These are phyloP conservation scores for Curvularia sp. DNA, from an alignment of 2,329 filamentous ascomycete species.

Conservation along the genomic window DNA sequence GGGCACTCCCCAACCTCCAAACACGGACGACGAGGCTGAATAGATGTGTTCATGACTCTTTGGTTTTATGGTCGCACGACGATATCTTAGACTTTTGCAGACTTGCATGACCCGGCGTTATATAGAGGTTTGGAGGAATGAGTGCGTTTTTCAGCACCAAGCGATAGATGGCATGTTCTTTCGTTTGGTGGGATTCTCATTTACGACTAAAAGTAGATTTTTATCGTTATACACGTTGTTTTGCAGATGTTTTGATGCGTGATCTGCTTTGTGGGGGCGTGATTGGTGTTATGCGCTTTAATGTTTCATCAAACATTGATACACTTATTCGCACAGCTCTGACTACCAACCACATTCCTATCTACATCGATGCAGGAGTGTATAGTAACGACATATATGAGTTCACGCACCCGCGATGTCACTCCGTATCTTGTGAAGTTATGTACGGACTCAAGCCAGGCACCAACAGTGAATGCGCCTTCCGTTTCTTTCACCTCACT, in stretches of 20 bases:
- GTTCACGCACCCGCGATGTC: no score
- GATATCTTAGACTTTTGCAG: constrained; percentile 23
- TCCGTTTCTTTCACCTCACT: background rate
- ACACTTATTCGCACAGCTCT: background rate
- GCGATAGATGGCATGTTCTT: constrained; percentile 18
- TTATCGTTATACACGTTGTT: background rate
- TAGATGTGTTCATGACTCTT: constrained; percentile 26
- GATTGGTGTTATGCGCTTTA: background rate
- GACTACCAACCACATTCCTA: background rate
- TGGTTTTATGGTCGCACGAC: constrained; percentile 16
- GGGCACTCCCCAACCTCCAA: constrained; percentile 51
- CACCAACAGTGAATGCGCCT: background rate
- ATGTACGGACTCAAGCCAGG: background rate
- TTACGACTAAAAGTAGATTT: constrained; percentile 23
- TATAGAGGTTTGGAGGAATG: constrained; percentile 22
- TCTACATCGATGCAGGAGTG: background rate
- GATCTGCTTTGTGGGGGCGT: background rate
- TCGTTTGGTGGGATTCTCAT: constrained; percentile 15
- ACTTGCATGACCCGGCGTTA: constrained; percentile 34
- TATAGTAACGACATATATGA: background rate
- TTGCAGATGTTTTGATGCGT: background rate
- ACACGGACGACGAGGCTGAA: constrained; percentile 52
- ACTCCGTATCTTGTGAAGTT: background rate
- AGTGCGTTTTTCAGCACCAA: constrained; percentile 14
- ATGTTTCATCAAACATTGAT: background rate